Conservation (phyloP, 345 rosid genomes). For the Gossypium herbaceum region DNA sequence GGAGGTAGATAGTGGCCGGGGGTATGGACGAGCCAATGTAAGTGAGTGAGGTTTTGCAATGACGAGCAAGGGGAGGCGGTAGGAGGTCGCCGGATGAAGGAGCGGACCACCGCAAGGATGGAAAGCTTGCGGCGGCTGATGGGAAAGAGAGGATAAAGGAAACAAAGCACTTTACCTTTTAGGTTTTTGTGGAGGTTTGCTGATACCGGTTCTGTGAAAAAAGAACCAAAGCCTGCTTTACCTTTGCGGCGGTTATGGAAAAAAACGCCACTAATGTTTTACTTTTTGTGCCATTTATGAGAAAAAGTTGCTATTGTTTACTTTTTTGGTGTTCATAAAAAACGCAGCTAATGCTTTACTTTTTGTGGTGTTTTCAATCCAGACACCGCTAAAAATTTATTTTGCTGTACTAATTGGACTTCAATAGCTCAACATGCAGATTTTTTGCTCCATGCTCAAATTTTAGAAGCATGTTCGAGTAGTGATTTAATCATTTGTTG, state of each 20-base stretch:
- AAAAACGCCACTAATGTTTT: no score
- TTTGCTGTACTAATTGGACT: accelerated
- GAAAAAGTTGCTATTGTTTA: no score
- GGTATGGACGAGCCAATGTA: neutral
- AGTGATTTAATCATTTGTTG: no score
- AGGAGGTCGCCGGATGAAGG: neutral
- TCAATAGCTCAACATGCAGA: no score
- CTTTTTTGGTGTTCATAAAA: no score
- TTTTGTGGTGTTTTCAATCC: accelerated
- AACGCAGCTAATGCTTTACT: accelerated
- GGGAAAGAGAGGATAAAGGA: neutral
- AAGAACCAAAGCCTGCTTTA: no score
- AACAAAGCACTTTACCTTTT: neutral
- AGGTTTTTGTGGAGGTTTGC: neutral
- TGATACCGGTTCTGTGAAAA: no score
- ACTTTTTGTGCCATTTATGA: no score
- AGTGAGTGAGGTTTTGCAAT: neutral
- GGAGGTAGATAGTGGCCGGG: neutral
- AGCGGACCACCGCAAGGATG: neutral
- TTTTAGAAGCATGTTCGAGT: no score
- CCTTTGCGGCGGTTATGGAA: no score
- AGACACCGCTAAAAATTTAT: accelerated
- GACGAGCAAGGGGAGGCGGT: neutral
- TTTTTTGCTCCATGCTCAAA: no score
- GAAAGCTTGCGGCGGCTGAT: neutral